Evolutionary conservation across 2,329 filamentous ascomycete species (phyloP), one percentile per base, ranked within the genome.

Genomic region (Arthrobotrys musiformis): DNA sequence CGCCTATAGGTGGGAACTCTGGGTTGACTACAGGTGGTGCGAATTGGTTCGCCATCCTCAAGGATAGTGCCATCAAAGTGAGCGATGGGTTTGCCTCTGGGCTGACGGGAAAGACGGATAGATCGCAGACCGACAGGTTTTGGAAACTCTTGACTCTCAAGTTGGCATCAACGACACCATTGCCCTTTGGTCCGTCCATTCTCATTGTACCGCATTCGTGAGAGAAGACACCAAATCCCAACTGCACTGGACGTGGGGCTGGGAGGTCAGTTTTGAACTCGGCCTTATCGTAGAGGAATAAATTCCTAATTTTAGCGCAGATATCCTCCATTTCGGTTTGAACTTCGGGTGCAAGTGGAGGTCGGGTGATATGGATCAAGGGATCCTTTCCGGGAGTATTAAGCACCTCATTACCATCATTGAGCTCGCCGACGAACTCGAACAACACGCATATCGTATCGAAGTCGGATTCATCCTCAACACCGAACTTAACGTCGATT

Each of bases 31-130:
- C 30, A 33, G 30, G 30, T 9, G 30, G 9, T 33, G 30, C 30
- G 30, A 9, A 33, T 9, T 63, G 7, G 11, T 37, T 17, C 19
- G 42, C 61, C 42, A 64, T 13, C n/a, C 61, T 64, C 48, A 50
- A 33, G 6, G 61, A 44, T 1, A 64, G 61, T n/a, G 61, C 61
- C 15, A 22, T 15, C n/a, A 64, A 26, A 11, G 61, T 64, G 8
- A 64, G 22, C 1, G 42, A 37, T 22, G 61, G 61, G 37, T 64
- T 64, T 6, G 61, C 61, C 2, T 28, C 42, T 24, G 61, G 42
- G n/a, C 61, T 64, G n/a, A 35, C 46, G 4, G 61, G 61, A 28
- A 64, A 64, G 11, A 64, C 61, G 9, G 61, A 64, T 4, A 64
- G 42, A 50, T 64, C 61, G 22, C 61, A 64, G n/a, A 64, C 42